A percentile compares a stretch with the other conserved stretches of the same genome.
phyloP scores from a whole-genome alignment of 73 alveolate species.

The Tetrahymena borealis region DNA sequence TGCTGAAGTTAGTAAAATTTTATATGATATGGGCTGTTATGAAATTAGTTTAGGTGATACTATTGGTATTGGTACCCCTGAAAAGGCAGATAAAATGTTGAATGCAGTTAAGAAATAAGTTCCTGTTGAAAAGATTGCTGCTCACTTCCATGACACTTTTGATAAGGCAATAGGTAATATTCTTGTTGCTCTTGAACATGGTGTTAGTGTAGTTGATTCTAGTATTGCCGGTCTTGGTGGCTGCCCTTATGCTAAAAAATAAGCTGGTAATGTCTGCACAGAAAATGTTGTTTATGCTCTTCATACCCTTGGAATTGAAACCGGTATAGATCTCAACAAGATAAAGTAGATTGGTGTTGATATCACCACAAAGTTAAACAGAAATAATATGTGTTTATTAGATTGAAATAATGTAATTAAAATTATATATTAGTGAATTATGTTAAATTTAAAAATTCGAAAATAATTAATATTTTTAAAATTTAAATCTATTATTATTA shows the following conservation, averaged over 20 bases:
- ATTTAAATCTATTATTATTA: too few species aligned
- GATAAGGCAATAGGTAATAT: slow-evolving; percentile 77
- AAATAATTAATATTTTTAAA: too few species aligned
- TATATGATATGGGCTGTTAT: slow-evolving; percentile 79
- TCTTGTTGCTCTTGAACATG: slow-evolving; percentile 72
- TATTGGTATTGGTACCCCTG: slow-evolving; percentile 88
- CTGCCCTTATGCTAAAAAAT: slow-evolving; percentile 95
- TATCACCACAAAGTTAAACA: slow-evolving; percentile 41
- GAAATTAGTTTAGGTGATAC: slow-evolving; percentile 93
- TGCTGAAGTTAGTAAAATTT: slow-evolving; percentile 39
- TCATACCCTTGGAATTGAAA: slow-evolving; percentile 76
- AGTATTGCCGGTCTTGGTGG: slow-evolving; percentile 96
- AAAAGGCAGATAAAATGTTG: slow-evolving; percentile 54
- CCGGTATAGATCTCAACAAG: slow-evolving; percentile 64
- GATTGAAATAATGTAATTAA: background rate
- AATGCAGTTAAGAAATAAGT: slow-evolving; percentile 45
- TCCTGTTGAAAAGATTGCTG: slow-evolving; percentile 66
- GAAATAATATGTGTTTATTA: slow-evolving; percentile 37
- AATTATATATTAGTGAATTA: too few species aligned
- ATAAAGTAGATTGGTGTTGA: slow-evolving; percentile 56
- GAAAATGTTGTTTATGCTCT: slow-evolving; percentile 78
- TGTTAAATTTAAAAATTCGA: too few species aligned
- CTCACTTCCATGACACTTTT: slow-evolving; percentile 87
- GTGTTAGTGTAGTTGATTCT: slow-evolving; percentile 80
- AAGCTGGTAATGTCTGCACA: slow-evolving; percentile 91